Evolutionary conservation across 331 rosid genomes (phyloP), one percentile per base, ranked within the genome.

Genomic region (Phaseolus coccineus): DNA sequence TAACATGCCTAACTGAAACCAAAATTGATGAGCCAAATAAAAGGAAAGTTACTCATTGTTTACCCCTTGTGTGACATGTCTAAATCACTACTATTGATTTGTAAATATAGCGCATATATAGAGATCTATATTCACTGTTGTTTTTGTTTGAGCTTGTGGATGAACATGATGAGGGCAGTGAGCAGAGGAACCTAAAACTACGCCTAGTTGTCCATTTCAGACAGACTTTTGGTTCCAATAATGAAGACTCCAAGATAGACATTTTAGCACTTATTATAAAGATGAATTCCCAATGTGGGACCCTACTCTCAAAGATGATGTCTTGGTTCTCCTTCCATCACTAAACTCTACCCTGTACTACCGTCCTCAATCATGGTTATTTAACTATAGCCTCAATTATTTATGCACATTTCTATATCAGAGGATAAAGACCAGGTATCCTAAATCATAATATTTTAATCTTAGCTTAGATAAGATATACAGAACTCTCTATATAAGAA

Each of bases 191-290:
- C 69, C 59, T 28, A 55, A 47, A 69, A 69, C 31, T 42, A 47
- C 28, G 30, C 50, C 22, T 30, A 46, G 53, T 62, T 61, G 47
- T 80, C 82, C 1, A 51, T 51, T 79, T 79, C 68, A 11, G 24
- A 62, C 15, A 44, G 33, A 78, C 82, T 28, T 27, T 68, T 9
- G 13, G 46, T 59, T 25, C 24, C 63, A 70, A 46, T 70, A 13
- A 61, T 70, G 44, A 70, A 69, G 46, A 30, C 15, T 14, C n/a
- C 30, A 46, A 24, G 55, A 28, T 59, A 48, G 28, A 39, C 25
- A 72, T 11, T 63, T 58, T 39, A 28, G 10, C 16, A 50, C 72
- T 71, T 52, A 28, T 2, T 62, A n/a, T 2, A 72, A 72, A 50
- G 24, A 2, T 50, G 40, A 63, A 35, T 72, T 52, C 4, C 27